Evolutionary conservation across 129 eudicot genomes (phyloP), one percentile per base, ranked within the genome.

Genomic region (Pulicaria dysenterica): DNA sequence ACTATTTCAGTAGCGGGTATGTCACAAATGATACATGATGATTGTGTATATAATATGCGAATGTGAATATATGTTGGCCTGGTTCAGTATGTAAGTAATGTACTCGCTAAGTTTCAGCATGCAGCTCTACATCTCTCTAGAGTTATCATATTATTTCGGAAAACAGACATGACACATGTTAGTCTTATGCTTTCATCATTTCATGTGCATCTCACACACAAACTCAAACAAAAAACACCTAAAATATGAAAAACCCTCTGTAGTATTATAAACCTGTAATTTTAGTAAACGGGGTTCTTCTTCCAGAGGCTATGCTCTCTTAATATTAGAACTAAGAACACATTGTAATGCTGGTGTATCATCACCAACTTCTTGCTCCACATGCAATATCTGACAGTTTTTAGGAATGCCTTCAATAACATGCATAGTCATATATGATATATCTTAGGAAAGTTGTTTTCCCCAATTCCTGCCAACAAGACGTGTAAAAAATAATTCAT

Each of bases 331-430:
- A 61, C 86, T 88, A 57, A 94, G 95, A 43, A 94, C 96, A 63
- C 96, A 90, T 73, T 94, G 91, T 85, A 94, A 81, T 38, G 94
- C 99, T 70, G 97, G 65, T 68, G 89, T 88, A 49, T 86, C 85
- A 85, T 94, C 99, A 67, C 99, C 97, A 36, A 94, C 97, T 86
- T 90, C 99, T 74, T 94, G 99, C 85, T 94, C 99, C 67, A 90
- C 99, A 58, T 94, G 99, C 69, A 94, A 88, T 73, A 94, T 94
- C 81, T 90, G 99, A 81, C 99, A 94, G 82, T 88, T 94, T 75
- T 81, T 87, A 37, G 98, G 99, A 83, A 94, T 94, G 43, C 99
- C 99, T 44, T 90, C 97, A 64, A 94, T 94, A 40, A 96, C 95
- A 83, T 94, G 97, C 93, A 90, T 72, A 64, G 99, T 97, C 97